A percentile compares a stretch with the other conserved stretches of the same genome.
Conservation (phyloP, 176 grass and related monocot species). For the Luzula sylvatica region DNA sequence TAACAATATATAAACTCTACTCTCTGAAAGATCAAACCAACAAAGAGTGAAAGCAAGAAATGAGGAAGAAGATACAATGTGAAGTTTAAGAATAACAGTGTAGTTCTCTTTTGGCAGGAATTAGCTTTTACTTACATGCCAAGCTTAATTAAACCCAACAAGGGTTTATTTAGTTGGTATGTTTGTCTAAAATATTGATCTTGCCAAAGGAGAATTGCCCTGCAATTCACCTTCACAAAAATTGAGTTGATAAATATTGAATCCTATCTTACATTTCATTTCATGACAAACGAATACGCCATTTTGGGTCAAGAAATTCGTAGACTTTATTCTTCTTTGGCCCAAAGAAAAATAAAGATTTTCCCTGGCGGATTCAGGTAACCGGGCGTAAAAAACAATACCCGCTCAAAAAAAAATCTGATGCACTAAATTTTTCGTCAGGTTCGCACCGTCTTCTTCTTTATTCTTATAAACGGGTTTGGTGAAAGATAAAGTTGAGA, state of each 20-base stretch:
- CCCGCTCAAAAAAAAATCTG: background rate
- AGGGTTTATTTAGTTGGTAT: background rate
- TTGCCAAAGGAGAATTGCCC: slow-evolving; percentile 94
- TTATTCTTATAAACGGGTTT: slow-evolving; percentile 11
- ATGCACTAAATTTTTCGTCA: background rate
- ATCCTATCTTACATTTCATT: too few species aligned
- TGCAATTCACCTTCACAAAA: slow-evolving; percentile 38
- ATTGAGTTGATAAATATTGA: too few species aligned
- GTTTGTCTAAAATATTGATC: background rate
- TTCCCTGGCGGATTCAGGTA: background rate
- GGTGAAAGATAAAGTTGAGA: slow-evolving; percentile 2
- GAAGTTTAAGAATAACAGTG: slow-evolving; percentile 31
- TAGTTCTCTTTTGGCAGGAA: slow-evolving; percentile 38
- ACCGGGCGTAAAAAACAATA: too few species aligned
- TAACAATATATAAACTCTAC: slow-evolving; percentile 5
- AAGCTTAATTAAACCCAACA: background rate
- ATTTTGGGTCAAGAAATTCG: too few species aligned
- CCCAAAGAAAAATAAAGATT: background rate
- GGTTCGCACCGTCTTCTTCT: too few species aligned
- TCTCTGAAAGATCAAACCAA: slow-evolving; percentile 1
- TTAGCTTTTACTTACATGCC: background rate
- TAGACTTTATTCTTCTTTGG: background rate
- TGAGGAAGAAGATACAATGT: background rate
- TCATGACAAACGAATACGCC: too few species aligned
- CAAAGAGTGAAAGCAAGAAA: background rate